Base-by-base conservation (phyloP, 306 rosid species). In the Amphicarpaea edgeworthii region DNA sequence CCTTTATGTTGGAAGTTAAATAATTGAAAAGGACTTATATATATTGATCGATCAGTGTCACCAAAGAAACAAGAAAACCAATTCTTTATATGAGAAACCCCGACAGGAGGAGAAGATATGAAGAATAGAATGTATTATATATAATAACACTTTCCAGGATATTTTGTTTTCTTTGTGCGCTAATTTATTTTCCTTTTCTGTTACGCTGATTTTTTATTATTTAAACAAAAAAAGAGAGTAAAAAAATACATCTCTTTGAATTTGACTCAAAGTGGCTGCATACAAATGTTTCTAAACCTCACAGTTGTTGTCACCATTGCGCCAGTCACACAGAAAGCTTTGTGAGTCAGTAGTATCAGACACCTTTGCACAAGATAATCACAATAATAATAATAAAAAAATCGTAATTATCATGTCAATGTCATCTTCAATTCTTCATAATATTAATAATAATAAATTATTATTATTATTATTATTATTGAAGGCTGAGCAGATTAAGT, bases 41-140 rank as follows among this genome's bases (percentile, higher is more conserved):
- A 45, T 9, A 21, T 54, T 54, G 61, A 9, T 59, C 61, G 12
- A 26, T 59, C 19, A 58, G 38, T 61, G 65, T 37, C 38, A 49
- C 77, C 58, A 61, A 61, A 57, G 72, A 59, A 61, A 77, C 70
- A 32, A 78, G 41, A 78, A 58, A 46, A 54, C 41, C 73, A 30
- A 47, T 42, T 28, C 15, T 60, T 45, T 42, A 20, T 38, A 7
- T 30, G 60, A 45, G 60, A 72, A 41, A 70, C 47, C 67, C 58
- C 45, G 69, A 42, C 58, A 59, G 30, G 58, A 42, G 30, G 46
- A 42, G 32, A 59, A 2, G 19, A 20, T 0, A 16, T 60, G 59
- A 53, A 19, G 37, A 53, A 19, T 45, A n/a, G n/a, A n/a, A n/a
- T n/a, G n/a, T n/a, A n/a, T n/a, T n/a, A 17, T 68, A 50, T 51